Evolutionary conservation across 495 filamentous ascomycete species (phyloP), one percentile per base, ranked within the genome.

Genomic region (Wilcoxina mikolae): DNA sequence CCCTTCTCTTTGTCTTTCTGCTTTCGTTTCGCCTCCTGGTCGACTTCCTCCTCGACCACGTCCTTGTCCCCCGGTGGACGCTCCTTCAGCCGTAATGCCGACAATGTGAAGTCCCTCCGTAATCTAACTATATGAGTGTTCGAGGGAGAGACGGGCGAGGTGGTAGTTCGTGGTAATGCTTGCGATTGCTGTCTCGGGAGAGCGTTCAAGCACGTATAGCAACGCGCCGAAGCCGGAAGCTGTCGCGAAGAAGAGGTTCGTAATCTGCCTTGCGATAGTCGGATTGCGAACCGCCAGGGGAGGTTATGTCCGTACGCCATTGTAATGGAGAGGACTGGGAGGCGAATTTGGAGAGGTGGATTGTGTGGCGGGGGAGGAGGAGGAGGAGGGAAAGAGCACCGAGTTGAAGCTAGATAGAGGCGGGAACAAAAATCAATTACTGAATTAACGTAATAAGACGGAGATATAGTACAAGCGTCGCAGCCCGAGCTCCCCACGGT

Each of bases 221-320:
- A 23, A 25, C 22, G 24, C 24, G 3, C 27, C 24, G 46, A 3
- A 15, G 46, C 25, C 12, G 46, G 24, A 15, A 49, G 24, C 46
- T 27, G 22, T 49, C 46, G 46, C 22, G 46, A 49, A 29, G 46
- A 3, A n/a, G 46, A 12, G 12, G 27, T 45, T 23, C 53, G 51
- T 58, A 56, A 20, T 25, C 56, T 52, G 41, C 60, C 56, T 26
- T 56, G 60, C 11, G 61, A 41, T 15, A 55, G 20, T 10, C 53
- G 20, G 18, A 48, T 28, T 27, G 44, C 57, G 18, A 31, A 45
- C 42, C 35, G 43, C 58, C 53, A 62, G 18, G 47, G 53, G 20
- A 64, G 50, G 35, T 43, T 64, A 45, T 58, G 60, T 53, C 60
- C 60, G 56, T 59, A 64, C 54, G 52, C 49, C 60, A 64, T 64